Base-by-base conservation (phyloP, 371 early-diverging fungal species). In the Circinella umbellata region DNA sequence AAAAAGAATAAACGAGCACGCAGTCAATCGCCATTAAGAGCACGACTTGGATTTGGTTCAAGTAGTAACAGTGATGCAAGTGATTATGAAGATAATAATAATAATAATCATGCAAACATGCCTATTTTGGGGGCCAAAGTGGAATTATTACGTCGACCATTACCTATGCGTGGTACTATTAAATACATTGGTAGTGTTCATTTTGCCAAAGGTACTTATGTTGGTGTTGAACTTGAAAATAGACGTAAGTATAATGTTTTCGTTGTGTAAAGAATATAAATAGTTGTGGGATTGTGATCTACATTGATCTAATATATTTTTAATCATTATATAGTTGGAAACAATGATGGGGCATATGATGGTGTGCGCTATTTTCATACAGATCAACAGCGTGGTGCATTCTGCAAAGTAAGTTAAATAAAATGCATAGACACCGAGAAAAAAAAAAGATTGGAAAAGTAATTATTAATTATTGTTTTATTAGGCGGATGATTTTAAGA, bases 151-250 rank as follows among this genome's bases (percentile, higher is more conserved):
- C 74, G 79, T 34, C 73, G 85, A 34, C 82, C 82, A 6, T 72
- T 80, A 17, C 82, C 80, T 17, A 82, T 79, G 1, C 67, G 72
- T 6, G 85, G 80, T 27, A 78, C 76, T 7, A 81, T 84, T 48
- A 75, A 80, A 17, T 84, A 76, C 39, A 73, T 84, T 66, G 85
- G 84, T 17, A 49, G 66, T n/a, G 80, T 84, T 1, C 69, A 69
- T 0, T 82, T 80, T 70, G 77, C 80, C 53, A 78, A 79, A 35
- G 85, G 85, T 7, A 78, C 73, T 11, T 84, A 78, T 78, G 79
- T 80, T 47, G 85, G 85, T 34, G 66, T 84, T 38, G 85, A 84
- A 63, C 69, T 84, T 10, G 80, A 84, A 36, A 71, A 73, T 57
- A 67, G 84, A 69, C 69, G 83, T 82, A 78, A 75, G 76, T 72